These are phyloP conservation scores for Alternaria arbusti DNA, from an alignment of 2,329 filamentous ascomycete species.

Conservation along the genomic window DNA sequence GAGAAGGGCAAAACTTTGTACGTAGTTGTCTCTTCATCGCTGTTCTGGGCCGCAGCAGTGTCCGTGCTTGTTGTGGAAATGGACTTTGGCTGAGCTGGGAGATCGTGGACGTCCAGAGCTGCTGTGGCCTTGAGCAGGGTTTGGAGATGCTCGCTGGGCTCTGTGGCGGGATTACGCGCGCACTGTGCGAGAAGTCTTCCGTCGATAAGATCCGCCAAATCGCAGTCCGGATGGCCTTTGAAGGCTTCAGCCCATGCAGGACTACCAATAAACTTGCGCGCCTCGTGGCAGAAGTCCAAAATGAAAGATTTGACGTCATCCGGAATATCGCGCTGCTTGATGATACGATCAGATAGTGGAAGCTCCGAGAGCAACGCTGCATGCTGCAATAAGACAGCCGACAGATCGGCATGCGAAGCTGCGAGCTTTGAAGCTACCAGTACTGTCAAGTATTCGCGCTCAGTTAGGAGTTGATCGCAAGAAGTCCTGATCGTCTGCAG, in stretches of 20 bases:
- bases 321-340: conserved; percentile 38
- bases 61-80: not conserved
- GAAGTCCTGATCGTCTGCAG: conserved; percentile 24
- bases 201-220: conserved; percentile 63
- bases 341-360: conserved; percentile 48
- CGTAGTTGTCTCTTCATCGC: conserved; percentile 12
- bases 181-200: conserved; percentile 53
- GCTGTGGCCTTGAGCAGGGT: conserved; percentile 27
- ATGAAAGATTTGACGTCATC: conserved; percentile 41
- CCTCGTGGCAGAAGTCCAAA: conserved; percentile 50
- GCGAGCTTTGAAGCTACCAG: conserved; percentile 44
- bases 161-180: conserved; percentile 20
- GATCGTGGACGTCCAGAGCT: conserved; percentile 21
- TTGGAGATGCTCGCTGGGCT: conserved; percentile 26
- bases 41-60: conserved; percentile 2
- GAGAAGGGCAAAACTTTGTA: conserved; percentile 55
- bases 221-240: conserved; percentile 40
- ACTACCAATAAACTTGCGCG: conserved; percentile 47
- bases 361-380: conserved; percentile 50
- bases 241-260: conserved; percentile 45
- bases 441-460: conserved; percentile 45
- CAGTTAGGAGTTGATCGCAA: conserved; percentile 30
- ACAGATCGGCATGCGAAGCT: conserved; percentile 38
- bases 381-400: conserved; percentile 53
- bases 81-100: conserved; percentile 15